A percentile compares a stretch with the other conserved stretches of the same genome.
These are phyloP conservation scores for Margaritispora aquatica DNA, from an alignment of 495 filamentous ascomycete species.

Conservation along the genomic window DNA sequence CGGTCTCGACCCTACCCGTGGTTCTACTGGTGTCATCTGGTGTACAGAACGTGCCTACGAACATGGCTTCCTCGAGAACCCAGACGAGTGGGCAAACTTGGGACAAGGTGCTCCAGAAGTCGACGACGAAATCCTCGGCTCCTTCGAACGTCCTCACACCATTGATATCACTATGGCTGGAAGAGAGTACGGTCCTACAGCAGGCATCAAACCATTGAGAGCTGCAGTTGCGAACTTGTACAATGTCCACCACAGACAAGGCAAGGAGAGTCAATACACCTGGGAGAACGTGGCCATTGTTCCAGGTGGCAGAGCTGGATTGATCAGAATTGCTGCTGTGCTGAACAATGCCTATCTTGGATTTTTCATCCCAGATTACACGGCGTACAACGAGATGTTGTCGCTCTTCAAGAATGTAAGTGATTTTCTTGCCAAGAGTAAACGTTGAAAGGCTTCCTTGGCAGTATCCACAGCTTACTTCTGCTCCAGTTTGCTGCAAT, in stretches of 20 bases:
- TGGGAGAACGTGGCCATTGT: slow-evolving; percentile 99
- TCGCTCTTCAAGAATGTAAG: slow-evolving; percentile 41
- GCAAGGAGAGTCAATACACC: slow-evolving; percentile 86
- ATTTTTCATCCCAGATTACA: slow-evolving; percentile 76
- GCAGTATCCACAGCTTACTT: slow-evolving; percentile 2
- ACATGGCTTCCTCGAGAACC: slow-evolving; percentile 76
- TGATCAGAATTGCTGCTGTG: slow-evolving; percentile 92
- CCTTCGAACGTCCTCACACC: slow-evolving; percentile 76
- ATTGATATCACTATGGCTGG: slow-evolving; percentile 71
- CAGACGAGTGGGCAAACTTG: slow-evolving; percentile 82
- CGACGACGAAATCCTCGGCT: slow-evolving; percentile 86
- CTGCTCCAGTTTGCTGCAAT: slow-evolving; percentile 75
- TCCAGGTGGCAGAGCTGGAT: slow-evolving; percentile 83
- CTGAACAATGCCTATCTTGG: slow-evolving; percentile 86
- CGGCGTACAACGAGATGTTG: slow-evolving; percentile 95
- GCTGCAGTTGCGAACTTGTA: slow-evolving; percentile 90
- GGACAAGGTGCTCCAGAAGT: slow-evolving; percentile 94
- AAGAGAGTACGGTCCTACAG: slow-evolving; percentile 89
- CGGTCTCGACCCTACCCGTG: slow-evolving; percentile 77
- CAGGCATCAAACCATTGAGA: slow-evolving; percentile 85
- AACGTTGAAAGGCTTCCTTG: neutral
- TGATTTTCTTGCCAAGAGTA: neutral
- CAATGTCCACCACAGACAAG: slow-evolving; percentile 85
- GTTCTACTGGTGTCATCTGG: slow-evolving; percentile 81
- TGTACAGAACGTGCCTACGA: slow-evolving; percentile 76